These are phyloP conservation scores for Hericium rajendrae DNA, from an alignment of 768 basidiomycete genomes.

Conservation along the genomic window DNA sequence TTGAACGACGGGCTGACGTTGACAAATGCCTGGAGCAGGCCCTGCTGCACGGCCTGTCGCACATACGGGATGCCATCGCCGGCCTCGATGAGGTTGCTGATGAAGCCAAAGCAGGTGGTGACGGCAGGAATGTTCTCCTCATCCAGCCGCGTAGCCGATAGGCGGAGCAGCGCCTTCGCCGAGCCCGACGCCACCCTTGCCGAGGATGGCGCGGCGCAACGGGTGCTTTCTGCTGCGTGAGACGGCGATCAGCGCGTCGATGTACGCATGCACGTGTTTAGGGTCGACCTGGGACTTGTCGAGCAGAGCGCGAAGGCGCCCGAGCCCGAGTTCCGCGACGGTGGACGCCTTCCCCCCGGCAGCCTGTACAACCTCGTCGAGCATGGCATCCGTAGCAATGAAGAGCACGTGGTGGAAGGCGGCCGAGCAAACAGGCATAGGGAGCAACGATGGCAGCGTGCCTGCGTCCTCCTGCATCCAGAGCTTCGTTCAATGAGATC, in stretches of 20 bases:
- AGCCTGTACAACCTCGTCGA: constrained; percentile 22
- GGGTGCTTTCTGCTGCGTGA: constrained; percentile 20
- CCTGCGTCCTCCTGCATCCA: constrained; percentile 25
- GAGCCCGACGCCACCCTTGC: constrained; percentile 21
- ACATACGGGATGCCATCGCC: constrained; percentile 32
- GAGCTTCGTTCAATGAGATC: constrained; percentile 26
- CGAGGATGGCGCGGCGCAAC: constrained; percentile 24
- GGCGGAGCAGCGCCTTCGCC: constrained; percentile 23
- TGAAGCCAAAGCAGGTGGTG: constrained; percentile 22
- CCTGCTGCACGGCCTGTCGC: constrained; percentile 22
- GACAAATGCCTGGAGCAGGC: constrained; percentile 23
- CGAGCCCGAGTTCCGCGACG: constrained; percentile 22
- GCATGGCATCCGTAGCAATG: constrained; percentile 11
- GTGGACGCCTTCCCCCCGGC: constrained; percentile 20
- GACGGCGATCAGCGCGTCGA: constrained; percentile 26
- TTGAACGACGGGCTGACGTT: constrained; percentile 21
- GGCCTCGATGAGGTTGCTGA: constrained; percentile 27
- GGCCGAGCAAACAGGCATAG: constrained; percentile 22
- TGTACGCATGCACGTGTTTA: constrained; percentile 15
- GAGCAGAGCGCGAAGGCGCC: constrained; percentile 19
- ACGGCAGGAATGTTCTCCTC: constrained; percentile 18
- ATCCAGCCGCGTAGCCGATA: constrained; percentile 14
- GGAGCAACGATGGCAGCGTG: constrained; percentile 11
- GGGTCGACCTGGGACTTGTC: constrained; percentile 14
- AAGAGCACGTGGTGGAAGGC: constrained; percentile 23